A percentile compares a stretch with the other conserved stretches of the same genome.
Evolutionary conservation across 805 yeast species (phyloP).

Genomic region (Cyberlindnera euphorbiiphila): DNA sequence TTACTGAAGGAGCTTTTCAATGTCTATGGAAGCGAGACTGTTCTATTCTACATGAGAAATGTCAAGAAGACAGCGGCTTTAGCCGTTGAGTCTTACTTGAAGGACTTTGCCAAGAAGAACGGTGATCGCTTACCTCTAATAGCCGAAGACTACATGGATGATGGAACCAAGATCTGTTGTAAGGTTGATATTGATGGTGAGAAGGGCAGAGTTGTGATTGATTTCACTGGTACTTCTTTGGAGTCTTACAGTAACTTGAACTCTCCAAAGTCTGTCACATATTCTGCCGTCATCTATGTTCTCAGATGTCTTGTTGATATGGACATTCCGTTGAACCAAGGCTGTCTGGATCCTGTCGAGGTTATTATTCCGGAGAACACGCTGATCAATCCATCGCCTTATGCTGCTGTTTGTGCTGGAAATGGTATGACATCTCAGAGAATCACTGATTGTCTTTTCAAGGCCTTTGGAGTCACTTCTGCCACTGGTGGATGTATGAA

Average conservation of each 20-base stretch:
- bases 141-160: constrained; percentile 51
- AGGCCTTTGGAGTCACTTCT: constrained; percentile 52
- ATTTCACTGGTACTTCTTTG: constrained; percentile 49
- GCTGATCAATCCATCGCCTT: constrained; percentile 38
- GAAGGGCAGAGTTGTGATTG: constrained; percentile 42
- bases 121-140: constrained; percentile 32
- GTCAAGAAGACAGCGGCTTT: constrained; percentile 44
- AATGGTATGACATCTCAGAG: constrained; percentile 57
- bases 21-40: constrained; percentile 41
- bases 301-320: constrained; percentile 63
- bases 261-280: constrained; percentile 52
- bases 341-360: constrained; percentile 76
- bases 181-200: constrained; percentile 37
- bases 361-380: constrained; percentile 35
- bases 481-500: constrained; percentile 59
- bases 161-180: constrained; percentile 47
- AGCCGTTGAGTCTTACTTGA: constrained; percentile 38
- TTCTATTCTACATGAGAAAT: constrained; percentile 44
- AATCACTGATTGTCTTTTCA: constrained; percentile 49
- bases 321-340: constrained; percentile 90
- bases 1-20: constrained; percentile 39
- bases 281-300: constrained; percentile 51
- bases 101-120: constrained; percentile 40
- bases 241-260: constrained; percentile 51
- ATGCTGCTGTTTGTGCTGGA: constrained; percentile 44